Conservation (phyloP, 140 eudicot genomes). For the Ambrosia hybrid region DNA sequence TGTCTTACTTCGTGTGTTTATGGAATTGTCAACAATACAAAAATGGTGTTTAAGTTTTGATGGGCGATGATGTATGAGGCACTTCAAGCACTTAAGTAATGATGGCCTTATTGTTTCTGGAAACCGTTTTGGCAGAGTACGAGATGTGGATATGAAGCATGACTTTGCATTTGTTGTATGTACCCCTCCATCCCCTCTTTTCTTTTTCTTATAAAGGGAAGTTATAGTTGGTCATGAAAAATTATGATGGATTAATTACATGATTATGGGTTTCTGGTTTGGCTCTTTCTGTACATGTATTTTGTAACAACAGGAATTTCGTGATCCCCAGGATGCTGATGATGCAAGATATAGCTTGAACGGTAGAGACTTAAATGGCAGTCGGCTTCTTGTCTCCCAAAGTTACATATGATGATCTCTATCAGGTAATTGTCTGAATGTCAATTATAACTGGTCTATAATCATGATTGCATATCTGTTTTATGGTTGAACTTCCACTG, state of each 20-base stretch:
- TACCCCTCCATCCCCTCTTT: neutral
- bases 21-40: constrained; percentile 77
- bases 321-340: constrained; percentile 95
- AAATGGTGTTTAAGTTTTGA: constrained; percentile 92
- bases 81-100: constrained; percentile 39
- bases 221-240: neutral
- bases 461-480: neutral
- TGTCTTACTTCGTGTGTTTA: constrained; percentile 81
- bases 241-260: neutral
- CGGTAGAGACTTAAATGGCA: constrained; percentile 92
- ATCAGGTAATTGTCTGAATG: constrained; percentile 65
- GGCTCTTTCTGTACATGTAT: neutral
- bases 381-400: constrained; percentile 80
- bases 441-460: neutral
- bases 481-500: neutral
- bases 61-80: constrained; percentile 79
- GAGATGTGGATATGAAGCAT: constrained; percentile 77
- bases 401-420: constrained; percentile 88
- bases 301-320: constrained; percentile 62
- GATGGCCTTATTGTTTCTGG: constrained; percentile 37
- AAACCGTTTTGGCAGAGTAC: constrained; percentile 40
- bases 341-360: constrained; percentile 86
- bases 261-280: neutral
- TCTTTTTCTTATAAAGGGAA: neutral
- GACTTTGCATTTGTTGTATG: constrained; percentile 63